Percentiles rank a stretch among this genome's conserved stretches.
Conservation (phyloP, 169 alveolate genomes). For the Plasmodium gallinaceum region DNA sequence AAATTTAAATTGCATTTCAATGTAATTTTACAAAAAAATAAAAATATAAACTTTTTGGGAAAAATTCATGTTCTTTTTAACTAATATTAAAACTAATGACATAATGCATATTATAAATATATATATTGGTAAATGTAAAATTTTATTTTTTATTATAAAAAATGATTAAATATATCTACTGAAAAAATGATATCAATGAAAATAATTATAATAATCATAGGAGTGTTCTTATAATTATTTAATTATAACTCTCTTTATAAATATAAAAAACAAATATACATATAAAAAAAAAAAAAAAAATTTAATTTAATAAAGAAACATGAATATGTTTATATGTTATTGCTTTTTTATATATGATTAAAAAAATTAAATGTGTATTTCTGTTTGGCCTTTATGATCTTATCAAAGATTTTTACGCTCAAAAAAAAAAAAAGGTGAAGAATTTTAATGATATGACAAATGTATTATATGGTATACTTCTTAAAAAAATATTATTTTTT, state of each 20-base stretch:
- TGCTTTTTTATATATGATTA: not conserved
- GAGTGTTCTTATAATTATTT: too few species aligned
- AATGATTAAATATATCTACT: not conserved
- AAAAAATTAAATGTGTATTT: not conserved
- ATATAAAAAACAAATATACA: not conserved
- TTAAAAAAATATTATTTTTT: slow-evolving; percentile 9
- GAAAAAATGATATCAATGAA: not conserved
- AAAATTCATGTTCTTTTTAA: not conserved
- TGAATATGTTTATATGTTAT: not conserved
- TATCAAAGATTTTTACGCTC: not conserved
- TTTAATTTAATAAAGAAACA: too few species aligned
- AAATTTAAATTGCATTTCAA: not conserved
- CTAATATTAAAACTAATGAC: not conserved
- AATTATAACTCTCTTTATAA: too few species aligned
- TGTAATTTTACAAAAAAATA: not conserved
- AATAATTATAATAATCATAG: not conserved
- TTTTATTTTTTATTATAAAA: too few species aligned
- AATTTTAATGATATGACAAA: not conserved
- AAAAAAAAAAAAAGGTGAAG: not conserved
- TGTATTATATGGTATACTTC: not conserved
- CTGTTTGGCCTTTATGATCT: not conserved
- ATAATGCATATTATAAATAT: too few species aligned
- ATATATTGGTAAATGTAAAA: too few species aligned
- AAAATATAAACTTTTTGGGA: not conserved
- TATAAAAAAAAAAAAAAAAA: not conserved